Evolutionary conservation across 768 basidiomycete species (phyloP).

Genomic region (Lanmaoa rubissima): DNA sequence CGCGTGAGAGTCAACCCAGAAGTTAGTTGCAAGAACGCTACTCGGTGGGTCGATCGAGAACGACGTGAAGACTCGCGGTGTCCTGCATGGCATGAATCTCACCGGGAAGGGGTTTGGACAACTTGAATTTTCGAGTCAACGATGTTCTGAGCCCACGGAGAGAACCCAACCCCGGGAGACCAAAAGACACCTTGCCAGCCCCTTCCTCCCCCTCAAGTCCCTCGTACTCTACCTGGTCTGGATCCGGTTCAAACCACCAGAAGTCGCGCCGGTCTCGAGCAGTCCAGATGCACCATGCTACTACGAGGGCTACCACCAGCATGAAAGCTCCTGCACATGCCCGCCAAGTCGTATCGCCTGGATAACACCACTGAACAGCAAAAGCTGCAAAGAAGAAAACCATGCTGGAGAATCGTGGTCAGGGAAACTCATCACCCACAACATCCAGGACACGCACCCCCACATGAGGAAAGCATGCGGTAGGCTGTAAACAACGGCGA

Average conservation of each 20-base stretch:
- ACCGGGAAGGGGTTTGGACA: too few relatives aligned
- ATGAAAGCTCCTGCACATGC: conserved; percentile 32
- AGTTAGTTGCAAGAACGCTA: too few relatives aligned
- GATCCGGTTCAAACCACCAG: conserved; percentile 30
- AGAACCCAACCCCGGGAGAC: too few relatives aligned
- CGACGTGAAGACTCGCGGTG: too few relatives aligned
- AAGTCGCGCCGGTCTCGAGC: conserved; percentile 7
- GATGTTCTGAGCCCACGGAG: too few relatives aligned
- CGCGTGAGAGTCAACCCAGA: too few relatives aligned
- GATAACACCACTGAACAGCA: conserved; percentile 23
- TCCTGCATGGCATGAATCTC: too few relatives aligned
- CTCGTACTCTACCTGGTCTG: background rate
- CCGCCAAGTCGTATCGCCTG: conserved; percentile 8
- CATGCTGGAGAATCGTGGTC: conserved; percentile 20
- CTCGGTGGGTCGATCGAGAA: too few relatives aligned
- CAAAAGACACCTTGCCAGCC: background rate
- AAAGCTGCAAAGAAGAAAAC: conserved; percentile 29
- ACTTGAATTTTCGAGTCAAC: too few relatives aligned
- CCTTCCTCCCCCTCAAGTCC: too few relatives aligned
- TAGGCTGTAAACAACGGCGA: conserved; percentile 52
- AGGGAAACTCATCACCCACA: background rate
- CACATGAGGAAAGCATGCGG: conserved; percentile 58
- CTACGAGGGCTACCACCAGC: conserved; percentile 31
- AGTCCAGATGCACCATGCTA: conserved; percentile 44
- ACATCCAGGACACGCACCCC: conserved; percentile 42